A percentile compares a stretch with the other conserved stretches of the same genome.
Conservation (phyloP, 495 filamentous ascomycete species). For the Bryoglossum gracile region DNA sequence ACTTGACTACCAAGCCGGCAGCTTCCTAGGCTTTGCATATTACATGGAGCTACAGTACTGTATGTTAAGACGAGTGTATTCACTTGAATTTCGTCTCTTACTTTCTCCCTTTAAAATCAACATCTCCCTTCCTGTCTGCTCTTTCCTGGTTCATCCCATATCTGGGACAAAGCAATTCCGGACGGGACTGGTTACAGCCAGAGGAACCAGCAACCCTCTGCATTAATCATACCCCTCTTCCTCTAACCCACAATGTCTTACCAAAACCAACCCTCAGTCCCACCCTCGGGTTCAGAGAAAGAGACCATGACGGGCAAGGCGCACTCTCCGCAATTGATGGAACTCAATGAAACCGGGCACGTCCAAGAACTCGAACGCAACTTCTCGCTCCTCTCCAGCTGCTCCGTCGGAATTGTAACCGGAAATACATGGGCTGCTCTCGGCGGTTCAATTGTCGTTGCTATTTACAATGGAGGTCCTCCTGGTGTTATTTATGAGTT, state of each 20-base stretch:
- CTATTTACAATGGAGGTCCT: constrained; percentile 45
- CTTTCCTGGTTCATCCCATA: not conserved
- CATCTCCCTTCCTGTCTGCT: not conserved
- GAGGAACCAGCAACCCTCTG: not conserved
- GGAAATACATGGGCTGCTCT: constrained; percentile 51
- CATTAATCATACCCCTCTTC: not conserved
- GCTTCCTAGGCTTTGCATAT: too few species aligned
- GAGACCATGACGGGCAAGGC: constrained; percentile 2
- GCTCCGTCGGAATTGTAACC: constrained; percentile 44
- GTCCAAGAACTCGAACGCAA: constrained; percentile 47
- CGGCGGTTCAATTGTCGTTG: constrained; percentile 38
- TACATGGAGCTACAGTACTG: too few species aligned
- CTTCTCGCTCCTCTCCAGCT: constrained; percentile 44
- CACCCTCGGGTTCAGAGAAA: constrained; percentile 9
- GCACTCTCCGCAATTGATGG: constrained; percentile 2
- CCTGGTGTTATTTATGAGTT: constrained; percentile 47
- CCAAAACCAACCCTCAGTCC: not conserved
- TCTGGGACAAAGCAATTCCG: not conserved
- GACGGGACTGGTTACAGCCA: not conserved
- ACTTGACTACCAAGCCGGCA: too few species aligned
- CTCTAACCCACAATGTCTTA: not conserved
- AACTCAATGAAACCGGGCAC: constrained; percentile 47
- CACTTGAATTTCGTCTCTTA: too few species aligned
- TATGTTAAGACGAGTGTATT: too few species aligned
- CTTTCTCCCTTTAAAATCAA: not conserved